Percentiles rank a stretch among this genome's conserved stretches.
Conservation (phyloP, 106 monocot species). For the Apostasia shenzhenica region DNA sequence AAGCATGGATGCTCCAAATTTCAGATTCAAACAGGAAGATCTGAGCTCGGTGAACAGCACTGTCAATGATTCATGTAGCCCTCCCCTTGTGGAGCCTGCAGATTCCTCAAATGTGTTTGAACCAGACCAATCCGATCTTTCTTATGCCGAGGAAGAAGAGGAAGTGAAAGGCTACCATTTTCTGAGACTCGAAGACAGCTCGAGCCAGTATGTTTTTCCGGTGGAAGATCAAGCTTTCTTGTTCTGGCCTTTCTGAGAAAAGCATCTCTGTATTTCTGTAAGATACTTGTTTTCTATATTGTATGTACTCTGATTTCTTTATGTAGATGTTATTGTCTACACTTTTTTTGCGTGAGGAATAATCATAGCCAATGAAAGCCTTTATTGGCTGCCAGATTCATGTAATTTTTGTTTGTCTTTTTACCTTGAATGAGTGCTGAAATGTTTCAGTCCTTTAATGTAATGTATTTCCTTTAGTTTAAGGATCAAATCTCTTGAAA, state of each 20-base stretch:
- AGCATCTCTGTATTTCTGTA: not conserved
- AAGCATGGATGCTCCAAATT: not conserved
- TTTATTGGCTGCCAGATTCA: too few species aligned
- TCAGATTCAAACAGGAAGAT: constrained; percentile 26
- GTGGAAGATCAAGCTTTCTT: constrained; percentile 30
- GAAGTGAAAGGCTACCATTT: constrained; percentile 19
- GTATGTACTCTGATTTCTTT: too few species aligned
- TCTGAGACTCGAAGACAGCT: constrained; percentile 17
- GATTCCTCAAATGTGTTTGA: constrained; percentile 31
- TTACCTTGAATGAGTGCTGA: too few species aligned
- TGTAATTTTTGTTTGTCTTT: too few species aligned
- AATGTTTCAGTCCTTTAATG: too few species aligned
- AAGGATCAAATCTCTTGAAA: too few species aligned
- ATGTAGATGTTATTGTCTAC: too few species aligned
- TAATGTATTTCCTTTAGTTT: too few species aligned
- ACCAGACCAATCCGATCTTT: constrained; percentile 16
- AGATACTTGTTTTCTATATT: too few species aligned
- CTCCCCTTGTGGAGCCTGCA: constrained; percentile 5
- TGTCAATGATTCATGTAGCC: constrained; percentile 19
- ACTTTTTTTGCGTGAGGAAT: too few species aligned
- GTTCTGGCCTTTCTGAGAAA: constrained; percentile 24
- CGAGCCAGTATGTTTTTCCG: constrained; percentile 10
- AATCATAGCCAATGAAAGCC: too few species aligned
- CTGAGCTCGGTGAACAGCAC: constrained; percentile 25
- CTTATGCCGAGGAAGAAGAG: constrained; percentile 16